Percentiles rank a stretch among this genome's conserved stretches.
phyloP scores from a whole-genome alignment of 2,329 filamentous ascomycete genomes.

The Xylariaceae sp. region DNA sequence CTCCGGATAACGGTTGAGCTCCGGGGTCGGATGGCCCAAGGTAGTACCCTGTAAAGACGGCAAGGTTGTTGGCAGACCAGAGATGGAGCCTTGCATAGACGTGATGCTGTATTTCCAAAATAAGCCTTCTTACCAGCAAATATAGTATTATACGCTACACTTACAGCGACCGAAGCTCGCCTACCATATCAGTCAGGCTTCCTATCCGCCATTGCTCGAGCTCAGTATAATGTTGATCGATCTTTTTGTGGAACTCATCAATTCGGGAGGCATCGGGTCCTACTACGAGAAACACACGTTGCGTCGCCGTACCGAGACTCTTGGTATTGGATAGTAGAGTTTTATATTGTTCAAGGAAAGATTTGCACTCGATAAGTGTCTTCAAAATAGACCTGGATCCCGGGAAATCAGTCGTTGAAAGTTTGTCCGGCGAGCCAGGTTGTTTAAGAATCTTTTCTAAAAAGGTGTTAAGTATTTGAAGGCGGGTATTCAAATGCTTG shows the following conservation, averaged over 20 bases:
- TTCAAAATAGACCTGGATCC: constrained; percentile 26
- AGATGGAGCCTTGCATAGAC: constrained; percentile 6
- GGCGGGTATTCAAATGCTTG: constrained; percentile 29
- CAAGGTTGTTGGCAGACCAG: constrained; percentile 5
- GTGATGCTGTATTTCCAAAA: constrained; percentile 1
- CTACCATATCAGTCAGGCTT: constrained; percentile 8
- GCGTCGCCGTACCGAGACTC: constrained; percentile 10
- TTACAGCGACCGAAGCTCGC: constrained; percentile 16
- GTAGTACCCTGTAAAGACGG: background rate
- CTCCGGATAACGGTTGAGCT: background rate
- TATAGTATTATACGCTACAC: background rate
- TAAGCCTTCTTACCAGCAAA: background rate
- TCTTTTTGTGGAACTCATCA: constrained; percentile 31
- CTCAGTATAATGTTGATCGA: constrained; percentile 29
- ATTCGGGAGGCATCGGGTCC: constrained; percentile 26
- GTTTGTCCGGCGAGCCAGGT: constrained; percentile 14
- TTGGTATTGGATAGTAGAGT: constrained; percentile 20
- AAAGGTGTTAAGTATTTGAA: constrained; percentile 27
- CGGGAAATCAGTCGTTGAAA: constrained; percentile 19
- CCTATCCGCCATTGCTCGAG: constrained; percentile 26
- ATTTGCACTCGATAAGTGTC: constrained; percentile 33
- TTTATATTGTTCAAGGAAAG: constrained; percentile 33
- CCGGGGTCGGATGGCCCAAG: background rate
- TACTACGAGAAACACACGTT: constrained; percentile 22
- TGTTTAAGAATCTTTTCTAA: constrained; percentile 25